Base-by-base conservation (phyloP, 305 asterid species). In the Lippia alba region DNA sequence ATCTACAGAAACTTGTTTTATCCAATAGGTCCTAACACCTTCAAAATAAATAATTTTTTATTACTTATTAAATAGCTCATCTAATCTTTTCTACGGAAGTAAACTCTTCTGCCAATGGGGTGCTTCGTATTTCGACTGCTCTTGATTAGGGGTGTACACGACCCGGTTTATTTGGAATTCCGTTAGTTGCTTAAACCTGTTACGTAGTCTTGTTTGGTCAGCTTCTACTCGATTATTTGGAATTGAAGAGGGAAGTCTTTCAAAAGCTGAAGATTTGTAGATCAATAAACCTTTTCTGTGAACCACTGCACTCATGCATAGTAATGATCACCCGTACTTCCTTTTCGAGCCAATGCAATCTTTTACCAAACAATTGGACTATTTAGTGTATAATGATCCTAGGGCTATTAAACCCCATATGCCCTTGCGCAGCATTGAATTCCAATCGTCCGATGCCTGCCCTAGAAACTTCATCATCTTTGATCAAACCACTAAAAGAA, bases 141-240 rank as follows among this genome's bases (percentile, higher is more conserved):
- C n/a, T n/a, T n/a, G n/a, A n/a, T n/a, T n/a, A n/a, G n/a, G n/a
- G n/a, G n/a, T n/a, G n/a, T n/a, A n/a, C n/a, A n/a, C n/a, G n/a
- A n/a, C n/a, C n/a, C n/a, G n/a, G n/a, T n/a, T n/a, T n/a, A n/a
- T n/a, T n/a, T n/a, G n/a, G n/a, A n/a, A n/a, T n/a, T 89, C 80
- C 96, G 97, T 61, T 96, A 91, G 86, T 86, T 91, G 89, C 97
- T 91, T 75, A 91, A 87, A 77, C 97, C 96, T 40, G 97, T 89
- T 51, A 91, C 97, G 96, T 91, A 89, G 93, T 91, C 77, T 69
- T 61, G 74, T 71, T 78, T 14, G 20, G 70, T 56, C 15, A 5
- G 49, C 49, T 66, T 65, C 53, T 60, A 20, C 74, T 24, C 30
- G 6, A 36, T 41, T 20, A 53, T 14, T 68, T 57, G 44, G 54